Conservation (phyloP, 139 green algal species). For the Axilococcus clingmanii region DNA sequence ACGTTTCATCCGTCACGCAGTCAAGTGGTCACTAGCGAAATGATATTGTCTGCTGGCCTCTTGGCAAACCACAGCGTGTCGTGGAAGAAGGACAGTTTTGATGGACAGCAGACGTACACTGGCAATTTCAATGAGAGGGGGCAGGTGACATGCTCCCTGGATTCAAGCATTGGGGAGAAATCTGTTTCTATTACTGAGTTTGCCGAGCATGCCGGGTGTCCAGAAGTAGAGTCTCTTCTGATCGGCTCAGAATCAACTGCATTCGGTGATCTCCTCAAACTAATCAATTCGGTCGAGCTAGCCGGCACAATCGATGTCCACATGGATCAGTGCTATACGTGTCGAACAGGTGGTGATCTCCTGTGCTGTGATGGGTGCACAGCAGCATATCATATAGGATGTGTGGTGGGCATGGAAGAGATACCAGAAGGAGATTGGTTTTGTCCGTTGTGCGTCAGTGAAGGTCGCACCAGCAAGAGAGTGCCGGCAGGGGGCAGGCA, state of each 20-base stretch:
- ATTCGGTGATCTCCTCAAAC: conserved; percentile 16
- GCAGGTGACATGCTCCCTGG: conserved; percentile 30
- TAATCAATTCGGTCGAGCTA: conserved; percentile 28
- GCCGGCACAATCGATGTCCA: conserved; percentile 27
- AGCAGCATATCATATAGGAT: conserved; percentile 26
- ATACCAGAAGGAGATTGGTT: conserved; percentile 31
- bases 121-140: conserved; percentile 23
- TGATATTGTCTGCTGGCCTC: too few species aligned
- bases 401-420: conserved; percentile 13
- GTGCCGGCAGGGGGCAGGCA: neutral
- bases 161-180: conserved; percentile 9
- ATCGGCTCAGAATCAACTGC: too few species aligned
- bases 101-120: conserved; percentile 5
- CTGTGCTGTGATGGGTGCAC: conserved; percentile 42
- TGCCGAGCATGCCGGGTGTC: conserved; percentile 34
- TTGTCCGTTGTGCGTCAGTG: conserved; percentile 18
- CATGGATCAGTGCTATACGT: conserved; percentile 34
- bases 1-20: too few species aligned
- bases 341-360: conserved; percentile 30
- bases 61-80: too few species aligned
- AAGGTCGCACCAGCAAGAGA: neutral
- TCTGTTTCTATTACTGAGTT: conserved; percentile 26
- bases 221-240: too few species aligned
- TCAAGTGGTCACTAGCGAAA: too few species aligned
- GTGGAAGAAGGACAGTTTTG: too few species aligned